A percentile compares a stretch with the other conserved stretches of the same genome.
These are phyloP conservation scores for Caryopteris hybrid DNA, from an alignment of 305 asterid genomes.

Conservation along the genomic window DNA sequence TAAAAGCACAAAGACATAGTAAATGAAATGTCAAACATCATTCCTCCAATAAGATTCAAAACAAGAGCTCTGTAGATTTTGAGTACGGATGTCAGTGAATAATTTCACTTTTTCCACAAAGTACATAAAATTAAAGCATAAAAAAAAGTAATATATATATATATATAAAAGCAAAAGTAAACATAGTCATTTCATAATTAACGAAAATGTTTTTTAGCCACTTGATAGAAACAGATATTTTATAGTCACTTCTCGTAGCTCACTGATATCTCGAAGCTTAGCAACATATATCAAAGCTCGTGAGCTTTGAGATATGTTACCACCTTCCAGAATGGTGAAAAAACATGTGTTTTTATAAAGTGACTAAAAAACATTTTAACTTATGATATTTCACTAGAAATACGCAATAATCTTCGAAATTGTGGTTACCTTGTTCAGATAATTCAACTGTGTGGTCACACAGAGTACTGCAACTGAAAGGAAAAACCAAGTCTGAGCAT, in stretches of 20 bases:
- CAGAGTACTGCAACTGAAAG: slow-evolving; percentile 51
- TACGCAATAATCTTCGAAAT: neutral
- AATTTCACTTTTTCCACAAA: neutral
- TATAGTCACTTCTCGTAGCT: too few species aligned
- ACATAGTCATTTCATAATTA: too few species aligned
- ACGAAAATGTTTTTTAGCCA: too few species aligned
- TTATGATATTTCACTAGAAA: too few species aligned
- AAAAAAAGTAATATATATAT: neutral
- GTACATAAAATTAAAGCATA: neutral
- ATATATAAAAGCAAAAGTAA: too few species aligned
- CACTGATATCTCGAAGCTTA: too few species aligned
- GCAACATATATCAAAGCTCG: too few species aligned
- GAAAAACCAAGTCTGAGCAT: slow-evolving; percentile 68
- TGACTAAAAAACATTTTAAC: too few species aligned
- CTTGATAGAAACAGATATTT: too few species aligned
- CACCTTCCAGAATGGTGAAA: too few species aligned
- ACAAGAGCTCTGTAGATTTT: neutral
- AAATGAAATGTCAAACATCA: neutral
- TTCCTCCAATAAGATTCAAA: neutral
- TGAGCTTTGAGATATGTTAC: too few species aligned
- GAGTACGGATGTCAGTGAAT: neutral
- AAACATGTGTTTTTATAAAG: too few species aligned
- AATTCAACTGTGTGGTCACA: slow-evolving; percentile 66
- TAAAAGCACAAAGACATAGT: neutral
- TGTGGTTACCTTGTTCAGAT: slow-evolving; percentile 61